Base-by-base conservation (phyloP, 352 stramenopile species). In the Pythium scleroteichum region DNA sequence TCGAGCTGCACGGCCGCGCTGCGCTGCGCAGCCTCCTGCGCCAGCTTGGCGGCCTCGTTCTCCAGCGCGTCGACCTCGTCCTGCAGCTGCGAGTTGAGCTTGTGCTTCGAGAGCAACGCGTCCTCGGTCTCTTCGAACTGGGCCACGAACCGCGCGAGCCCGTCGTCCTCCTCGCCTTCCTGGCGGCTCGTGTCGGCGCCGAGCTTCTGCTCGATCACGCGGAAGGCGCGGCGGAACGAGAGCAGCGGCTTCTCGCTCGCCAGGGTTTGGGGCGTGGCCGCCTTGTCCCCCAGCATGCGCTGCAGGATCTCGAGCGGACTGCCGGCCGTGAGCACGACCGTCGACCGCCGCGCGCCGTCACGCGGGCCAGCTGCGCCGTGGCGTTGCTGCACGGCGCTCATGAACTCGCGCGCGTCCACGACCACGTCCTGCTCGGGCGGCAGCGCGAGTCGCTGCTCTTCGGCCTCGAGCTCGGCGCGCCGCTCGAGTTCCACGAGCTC, bases 41-140 rank as follows among this genome's bases (percentile, higher is more conserved):
- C 53, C 2, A 86, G 59, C 3, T 33, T 20, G 0, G 45, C 24
- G 4, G 73, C n/a, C 19, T 85, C 71, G 51, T 68, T 72, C 35
- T 84, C 69, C 8, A 89, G 42, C 5, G 53, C 38, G 10, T 66
- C 63, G 0, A 76, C 57, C 64, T 92, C 78, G 20, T 87, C 80
- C 12, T 81, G 61, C 2, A 92, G 54, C n/a, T 69, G 61, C 17
- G 79, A 35, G 12, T 75, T 82, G 19, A 75, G 67, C 38, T 81
- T 79, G 62, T 92, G 87, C 55, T 85, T 86, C 4, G 79, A 85
- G 1, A 92, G 56, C 4, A 92, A 57, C 45, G 86, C 73, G 48
- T 89, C 71, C 44, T 92, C 82, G 0, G 71, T 82, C 13, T 66
- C 53, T 7, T 74, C 68, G 47, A 91, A 91, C 26, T 72, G 53